Conservation (phyloP, 1,284 basidiomycete genomes). For the Cryptococcus sp. region DNA sequence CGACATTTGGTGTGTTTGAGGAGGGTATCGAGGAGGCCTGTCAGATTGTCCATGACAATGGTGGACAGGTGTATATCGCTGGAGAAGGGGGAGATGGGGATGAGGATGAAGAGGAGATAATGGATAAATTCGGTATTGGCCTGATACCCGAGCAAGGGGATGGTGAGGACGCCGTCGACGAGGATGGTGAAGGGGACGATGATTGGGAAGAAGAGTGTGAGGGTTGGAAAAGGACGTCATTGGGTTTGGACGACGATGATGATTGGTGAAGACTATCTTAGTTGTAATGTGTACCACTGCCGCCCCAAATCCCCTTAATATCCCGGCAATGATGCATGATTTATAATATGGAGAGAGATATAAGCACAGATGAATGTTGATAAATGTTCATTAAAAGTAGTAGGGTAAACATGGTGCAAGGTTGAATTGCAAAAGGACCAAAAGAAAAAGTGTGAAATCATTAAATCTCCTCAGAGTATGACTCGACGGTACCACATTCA, state of each 20-base stretch:
- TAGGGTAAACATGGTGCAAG: background rate
- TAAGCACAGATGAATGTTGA: no score
- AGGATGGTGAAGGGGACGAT: conserved; percentile 19
- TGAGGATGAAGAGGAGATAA: conserved; percentile 11
- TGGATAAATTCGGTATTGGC: conserved; percentile 8
- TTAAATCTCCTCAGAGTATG: conserved; percentile 47
- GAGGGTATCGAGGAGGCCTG: conserved; percentile 87
- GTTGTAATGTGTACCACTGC: no score
- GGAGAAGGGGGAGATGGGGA: conserved; percentile 20
- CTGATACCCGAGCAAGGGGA: conserved; percentile 3
- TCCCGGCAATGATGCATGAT: no score
- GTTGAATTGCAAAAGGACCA: background rate
- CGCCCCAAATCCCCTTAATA: no score
- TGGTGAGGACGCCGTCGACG: background rate
- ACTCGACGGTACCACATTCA: conserved; percentile 84
- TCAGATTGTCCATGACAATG: conserved; percentile 87
- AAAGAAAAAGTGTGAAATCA: background rate
- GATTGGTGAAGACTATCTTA: no score
- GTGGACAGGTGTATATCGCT: conserved; percentile 92
- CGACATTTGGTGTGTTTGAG: conserved; percentile 97
- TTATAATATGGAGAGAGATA: no score
- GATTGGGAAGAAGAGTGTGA: conserved; percentile 33
- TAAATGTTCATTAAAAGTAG: no score
- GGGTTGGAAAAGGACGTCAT: conserved; percentile 27
- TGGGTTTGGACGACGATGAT: conserved; percentile 16